Conservation (phyloP, 441 rosid genomes). For the Metrosideros polymorpha region DNA sequence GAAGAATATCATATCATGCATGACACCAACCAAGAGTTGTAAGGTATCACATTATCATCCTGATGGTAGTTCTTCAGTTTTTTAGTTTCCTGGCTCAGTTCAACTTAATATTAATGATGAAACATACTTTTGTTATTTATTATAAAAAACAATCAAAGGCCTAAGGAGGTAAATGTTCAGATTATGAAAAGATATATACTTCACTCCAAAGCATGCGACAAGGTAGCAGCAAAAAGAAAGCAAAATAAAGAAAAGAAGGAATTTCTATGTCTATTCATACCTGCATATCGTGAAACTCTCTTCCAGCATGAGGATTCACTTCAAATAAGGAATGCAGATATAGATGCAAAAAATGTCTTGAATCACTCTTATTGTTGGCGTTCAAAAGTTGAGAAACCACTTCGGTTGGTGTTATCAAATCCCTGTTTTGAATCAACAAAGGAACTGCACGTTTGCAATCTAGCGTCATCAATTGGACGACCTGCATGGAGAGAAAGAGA, state of each 20-base stretch:
- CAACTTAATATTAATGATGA: neutral
- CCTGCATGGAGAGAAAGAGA: conserved; percentile 35
- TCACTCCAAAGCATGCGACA: neutral
- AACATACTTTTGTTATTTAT: neutral
- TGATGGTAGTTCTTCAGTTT: neutral
- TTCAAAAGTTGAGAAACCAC: conserved; percentile 66
- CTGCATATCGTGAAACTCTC: conserved; percentile 98
- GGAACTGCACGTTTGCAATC: conserved; percentile 82
- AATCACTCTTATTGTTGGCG: conserved; percentile 56
- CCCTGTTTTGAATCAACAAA: conserved; percentile 74
- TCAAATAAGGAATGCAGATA: conserved; percentile 84
- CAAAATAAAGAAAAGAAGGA: neutral
- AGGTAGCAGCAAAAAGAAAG: neutral
- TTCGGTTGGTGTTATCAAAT: conserved; percentile 75
- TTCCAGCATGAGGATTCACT: conserved; percentile 77
- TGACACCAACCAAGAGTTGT: neutral
- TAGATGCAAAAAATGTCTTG: conserved; percentile 76
- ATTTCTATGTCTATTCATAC: conserved; percentile 22
- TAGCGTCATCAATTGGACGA: conserved; percentile 81
- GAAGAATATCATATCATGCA: neutral
- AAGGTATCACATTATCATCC: neutral
- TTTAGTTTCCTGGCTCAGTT: neutral
- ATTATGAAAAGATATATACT: neutral
- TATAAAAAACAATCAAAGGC: neutral
- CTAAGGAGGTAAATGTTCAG: neutral